Evolutionary conservation across 805 yeast species (phyloP).

Genomic region (Candida easanensis): DNA sequence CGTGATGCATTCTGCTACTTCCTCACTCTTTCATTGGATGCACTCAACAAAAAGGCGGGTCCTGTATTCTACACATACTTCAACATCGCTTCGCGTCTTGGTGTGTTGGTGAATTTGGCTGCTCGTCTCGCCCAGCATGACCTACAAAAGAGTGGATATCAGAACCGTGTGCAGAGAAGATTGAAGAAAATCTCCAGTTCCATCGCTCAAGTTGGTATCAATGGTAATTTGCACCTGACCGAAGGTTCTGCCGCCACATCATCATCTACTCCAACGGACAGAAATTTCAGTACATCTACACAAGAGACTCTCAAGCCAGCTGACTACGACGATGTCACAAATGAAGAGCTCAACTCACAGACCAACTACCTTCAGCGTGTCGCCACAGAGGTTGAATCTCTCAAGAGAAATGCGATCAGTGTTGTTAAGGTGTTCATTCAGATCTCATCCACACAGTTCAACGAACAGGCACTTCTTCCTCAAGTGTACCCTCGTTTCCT

Average conservation of each 20-base stretch:
- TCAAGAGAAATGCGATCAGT: conserved; percentile 32
- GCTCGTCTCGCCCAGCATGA: conserved; percentile 54
- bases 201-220: conserved; percentile 61
- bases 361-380: conserved; percentile 36
- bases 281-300: conserved; percentile 19
- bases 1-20: conserved; percentile 45
- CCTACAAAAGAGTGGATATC: conserved; percentile 43
- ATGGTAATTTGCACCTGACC: conserved; percentile 57
- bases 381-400: conserved; percentile 36
- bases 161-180: conserved; percentile 44
- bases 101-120: conserved; percentile 51
- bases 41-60: conserved; percentile 49
- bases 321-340: conserved; percentile 11
- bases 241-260: conserved; percentile 5
- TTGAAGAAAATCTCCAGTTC: conserved; percentile 52
- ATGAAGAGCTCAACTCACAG: conserved; percentile 10
- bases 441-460: conserved; percentile 28
- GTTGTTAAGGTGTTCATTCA: conserved; percentile 30
- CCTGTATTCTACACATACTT: conserved; percentile 53
- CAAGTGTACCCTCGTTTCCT: conserved; percentile 70
- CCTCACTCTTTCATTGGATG: conserved; percentile 46
- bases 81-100: conserved; percentile 49
- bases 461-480: conserved; percentile 39
- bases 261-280: not conserved
- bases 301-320: conserved; percentile 22